These are phyloP conservation scores for Nicotiana sylvestris DNA, from an alignment of 257 asterid species.

Conservation along the genomic window DNA sequence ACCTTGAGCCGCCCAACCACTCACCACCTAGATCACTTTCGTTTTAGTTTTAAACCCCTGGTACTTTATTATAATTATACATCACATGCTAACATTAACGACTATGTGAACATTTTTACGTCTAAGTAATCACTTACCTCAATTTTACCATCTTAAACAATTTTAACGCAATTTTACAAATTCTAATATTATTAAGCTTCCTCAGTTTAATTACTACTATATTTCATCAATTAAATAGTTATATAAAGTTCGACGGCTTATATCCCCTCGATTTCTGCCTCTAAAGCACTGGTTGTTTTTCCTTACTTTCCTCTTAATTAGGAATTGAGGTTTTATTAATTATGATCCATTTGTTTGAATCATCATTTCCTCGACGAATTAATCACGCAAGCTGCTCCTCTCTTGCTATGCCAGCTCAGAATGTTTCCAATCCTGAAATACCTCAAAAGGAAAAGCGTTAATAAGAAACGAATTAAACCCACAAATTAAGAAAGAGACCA, in stretches of 20 bases:
- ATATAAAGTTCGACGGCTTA: no score
- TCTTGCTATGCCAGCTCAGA: background rate
- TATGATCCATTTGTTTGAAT: background rate
- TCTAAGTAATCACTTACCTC: no score
- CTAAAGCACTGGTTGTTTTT: background rate
- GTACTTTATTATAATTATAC: no score
- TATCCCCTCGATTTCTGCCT: no score
- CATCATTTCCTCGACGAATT: background rate
- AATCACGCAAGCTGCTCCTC: background rate
- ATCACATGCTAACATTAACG: no score
- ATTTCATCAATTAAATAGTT: background rate
- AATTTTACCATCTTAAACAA: no score
- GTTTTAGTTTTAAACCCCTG: background rate
- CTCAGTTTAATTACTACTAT: background rate
- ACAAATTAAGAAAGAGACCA: background rate
- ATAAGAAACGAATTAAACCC: background rate
- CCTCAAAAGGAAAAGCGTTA: constrained; percentile 6
- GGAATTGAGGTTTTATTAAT: background rate
- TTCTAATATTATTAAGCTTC: background rate
- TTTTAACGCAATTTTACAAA: background rate
- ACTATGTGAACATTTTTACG: no score
- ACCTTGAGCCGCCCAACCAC: background rate
- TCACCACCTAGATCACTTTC: background rate
- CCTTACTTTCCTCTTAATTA: background rate
- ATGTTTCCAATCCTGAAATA: constrained; percentile 2